A percentile compares a stretch with the other conserved stretches of the same genome.
These are phyloP conservation scores for Acacia pycnantha DNA, from an alignment of 331 rosid species.

Conservation along the genomic window DNA sequence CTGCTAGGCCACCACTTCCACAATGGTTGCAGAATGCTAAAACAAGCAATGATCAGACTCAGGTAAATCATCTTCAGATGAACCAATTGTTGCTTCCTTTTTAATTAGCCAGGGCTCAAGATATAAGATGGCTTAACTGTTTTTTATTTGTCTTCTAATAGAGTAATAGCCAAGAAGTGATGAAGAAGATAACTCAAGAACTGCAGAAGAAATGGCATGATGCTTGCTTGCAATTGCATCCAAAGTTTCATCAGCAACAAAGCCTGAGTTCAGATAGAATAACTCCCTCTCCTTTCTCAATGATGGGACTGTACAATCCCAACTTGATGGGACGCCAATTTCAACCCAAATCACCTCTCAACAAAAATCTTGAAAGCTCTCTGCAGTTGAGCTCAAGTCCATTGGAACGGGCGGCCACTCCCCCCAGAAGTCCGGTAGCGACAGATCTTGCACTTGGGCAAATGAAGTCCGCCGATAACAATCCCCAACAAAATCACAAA, in stretches of 20 bases:
- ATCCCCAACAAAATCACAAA: slow-evolving; percentile 43
- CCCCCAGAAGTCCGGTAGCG: slow-evolving; percentile 57
- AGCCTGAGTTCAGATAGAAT: slow-evolving; percentile 55
- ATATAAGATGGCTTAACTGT: slow-evolving; percentile 7
- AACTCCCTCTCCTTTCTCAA: slow-evolving; percentile 48
- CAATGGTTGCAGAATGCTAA: slow-evolving; percentile 90
- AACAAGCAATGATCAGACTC: slow-evolving; percentile 51
- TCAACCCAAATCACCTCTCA: slow-evolving; percentile 60
- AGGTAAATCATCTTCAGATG: slow-evolving; percentile 39
- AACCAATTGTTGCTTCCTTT: neutral
- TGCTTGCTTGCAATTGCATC: slow-evolving; percentile 67
- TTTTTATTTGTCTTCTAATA: slow-evolving; percentile 30
- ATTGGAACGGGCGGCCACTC: slow-evolving; percentile 38
- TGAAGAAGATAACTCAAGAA: slow-evolving; percentile 61
- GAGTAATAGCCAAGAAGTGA: slow-evolving; percentile 52
- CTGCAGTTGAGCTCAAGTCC: slow-evolving; percentile 59
- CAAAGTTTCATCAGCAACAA: slow-evolving; percentile 72
- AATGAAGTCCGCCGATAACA: slow-evolving; percentile 40
- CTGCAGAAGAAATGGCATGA: slow-evolving; percentile 85
- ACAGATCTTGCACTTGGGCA: slow-evolving; percentile 85
- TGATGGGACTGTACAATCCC: slow-evolving; percentile 50
- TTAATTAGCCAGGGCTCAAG: neutral
- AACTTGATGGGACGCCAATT: slow-evolving; percentile 56
- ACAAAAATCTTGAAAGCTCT: slow-evolving; percentile 62
- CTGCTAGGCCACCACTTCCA: slow-evolving; percentile 55